These are phyloP conservation scores for Sporothrix variecibatus DNA, from an alignment of 2,329 filamentous ascomycete genomes.

Conservation along the genomic window DNA sequence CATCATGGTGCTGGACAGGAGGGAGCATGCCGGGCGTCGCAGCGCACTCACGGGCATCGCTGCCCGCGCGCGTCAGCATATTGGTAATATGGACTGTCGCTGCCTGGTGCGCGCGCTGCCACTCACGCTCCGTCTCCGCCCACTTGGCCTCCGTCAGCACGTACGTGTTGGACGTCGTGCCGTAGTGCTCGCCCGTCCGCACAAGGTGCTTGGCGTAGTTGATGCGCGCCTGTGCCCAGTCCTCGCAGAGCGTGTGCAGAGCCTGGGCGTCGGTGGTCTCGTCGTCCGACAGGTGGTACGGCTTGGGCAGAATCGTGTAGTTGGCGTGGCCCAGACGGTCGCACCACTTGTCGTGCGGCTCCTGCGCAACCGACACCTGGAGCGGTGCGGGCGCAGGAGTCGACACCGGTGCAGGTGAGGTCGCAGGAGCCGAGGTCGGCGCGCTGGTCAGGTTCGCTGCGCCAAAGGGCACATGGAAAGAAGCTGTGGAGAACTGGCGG, in stretches of 20 bases:
- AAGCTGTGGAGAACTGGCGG: constrained; percentile 74
- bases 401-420: constrained; percentile 35
- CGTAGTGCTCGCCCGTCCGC: constrained; percentile 87
- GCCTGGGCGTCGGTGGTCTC: constrained; percentile 56
- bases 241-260: constrained; percentile 65
- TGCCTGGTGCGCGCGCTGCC: constrained; percentile 70
- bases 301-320: constrained; percentile 81
- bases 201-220: constrained; percentile 90
- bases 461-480: constrained; percentile 61
- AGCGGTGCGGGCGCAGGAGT: constrained; percentile 53
- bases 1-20: constrained; percentile 49
- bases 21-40: constrained; percentile 41
- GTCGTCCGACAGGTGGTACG: constrained; percentile 61
- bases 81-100: constrained; percentile 55
- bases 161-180: constrained; percentile 85
- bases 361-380: constrained; percentile 43
- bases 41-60: constrained; percentile 31
- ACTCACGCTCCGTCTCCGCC: constrained; percentile 73
- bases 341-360: constrained; percentile 79
- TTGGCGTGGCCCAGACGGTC: constrained; percentile 87
- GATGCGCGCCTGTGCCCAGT: constrained; percentile 80
- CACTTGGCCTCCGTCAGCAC: constrained; percentile 85
- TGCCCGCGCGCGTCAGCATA: constrained; percentile 23
- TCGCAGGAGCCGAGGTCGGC: constrained; percentile 27
- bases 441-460: constrained; percentile 36